Evolutionary conservation across 345 rosid species (phyloP), one percentile per base, ranked within the genome.

Genomic region (Bretschneidera sinensis): DNA sequence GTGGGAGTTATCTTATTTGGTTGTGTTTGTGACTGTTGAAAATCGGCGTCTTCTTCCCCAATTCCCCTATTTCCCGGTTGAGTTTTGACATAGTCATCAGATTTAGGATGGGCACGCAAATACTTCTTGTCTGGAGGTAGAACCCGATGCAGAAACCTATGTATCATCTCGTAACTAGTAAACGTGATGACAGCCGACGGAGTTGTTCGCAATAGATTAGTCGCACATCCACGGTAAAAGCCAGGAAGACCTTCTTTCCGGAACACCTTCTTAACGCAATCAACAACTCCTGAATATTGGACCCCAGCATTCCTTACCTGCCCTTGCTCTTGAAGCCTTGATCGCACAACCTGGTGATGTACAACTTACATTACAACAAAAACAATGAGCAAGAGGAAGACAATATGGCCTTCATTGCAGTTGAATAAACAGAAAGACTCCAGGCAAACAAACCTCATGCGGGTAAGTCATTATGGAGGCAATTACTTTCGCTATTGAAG

Each of bases 321-420:
- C 18, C 99, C 96, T 76, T 94, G 99, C 76, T 94, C 99, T 81
- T 94, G 99, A 64, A 94, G 92, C 73, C 91, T 85, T 17, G 99
- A 84, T 5, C 99, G 87, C 18, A 94, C 68, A 11, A 94, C 98
- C 90, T 88, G 79, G 50, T 48, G 55, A 73, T 5, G 49, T 45
- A 25, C 43, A 59, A 59, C 25, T 22, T 17, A 62, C 33, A 63
- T 50, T 55, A 57, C 25, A 48, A 54, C 48, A 14, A 39, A 39
- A 14, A 11, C 15, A 39, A 14, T 5, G 45, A 39, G 45, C 4
- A n/a, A n/a, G n/a, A n/a, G 15, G 11, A 13, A 39, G 45, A 13
- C 11, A 39, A 7, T 9, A 21, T 6, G 47, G 10, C n/a, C 55
- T 15, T 21, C 17, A 22, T n/a, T 20, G n/a, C 19, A 49, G 33